Base-by-base conservation (phyloP, 2,329 filamentous ascomycete species). In the Penicillium paneum region DNA sequence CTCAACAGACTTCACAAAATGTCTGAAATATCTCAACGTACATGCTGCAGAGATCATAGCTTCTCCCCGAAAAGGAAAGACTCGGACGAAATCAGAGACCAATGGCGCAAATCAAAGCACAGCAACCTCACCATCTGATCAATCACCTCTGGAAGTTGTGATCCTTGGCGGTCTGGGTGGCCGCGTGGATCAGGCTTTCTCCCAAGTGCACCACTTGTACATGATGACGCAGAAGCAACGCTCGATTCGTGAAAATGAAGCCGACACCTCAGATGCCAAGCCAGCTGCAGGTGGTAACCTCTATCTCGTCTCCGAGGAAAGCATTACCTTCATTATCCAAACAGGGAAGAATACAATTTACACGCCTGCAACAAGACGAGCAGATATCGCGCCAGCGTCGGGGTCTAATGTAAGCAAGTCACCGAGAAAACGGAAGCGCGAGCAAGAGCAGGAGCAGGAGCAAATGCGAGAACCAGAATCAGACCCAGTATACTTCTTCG, bases 1-100 rank as follows among this genome's bases (percentile, higher is more conserved):
- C 64, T 88, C 87, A 19, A 96, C 94, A 28, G 94, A 99, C 72
- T 96, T 97, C 64, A 86, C 83, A 64, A 99, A 99, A 77, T 90
- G 85, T 64, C 82, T 88, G 62, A 79, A 73, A 61, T 87, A 81
- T 73, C 80, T 85, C 59, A 81, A 81, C 44, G 63, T 47, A 5
- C 67, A 71, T 47, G 63, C 59, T 6, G 46, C 52, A 29, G 62
- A 66, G 11, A 69, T 72, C 35, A 55, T 68, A 34, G 31, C 59
- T n/a, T 60, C 55, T 7, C 58, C 63, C 5, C 54, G 57, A 24
- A 42, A 52, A 28, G 34, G 51, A 19, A 55, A 40, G 47, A 36
- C 8, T 42, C 21, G 21, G 21, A 17, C 15, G 28, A 49, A 55
- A 46, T 39, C 43, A 55, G 39, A 24, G 51, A 29, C 60, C 35